Evolutionary conservation across 768 basidiomycete genomes (phyloP), one percentile per base, ranked within the genome.

Genomic region (Tubosaeta sp.): DNA sequence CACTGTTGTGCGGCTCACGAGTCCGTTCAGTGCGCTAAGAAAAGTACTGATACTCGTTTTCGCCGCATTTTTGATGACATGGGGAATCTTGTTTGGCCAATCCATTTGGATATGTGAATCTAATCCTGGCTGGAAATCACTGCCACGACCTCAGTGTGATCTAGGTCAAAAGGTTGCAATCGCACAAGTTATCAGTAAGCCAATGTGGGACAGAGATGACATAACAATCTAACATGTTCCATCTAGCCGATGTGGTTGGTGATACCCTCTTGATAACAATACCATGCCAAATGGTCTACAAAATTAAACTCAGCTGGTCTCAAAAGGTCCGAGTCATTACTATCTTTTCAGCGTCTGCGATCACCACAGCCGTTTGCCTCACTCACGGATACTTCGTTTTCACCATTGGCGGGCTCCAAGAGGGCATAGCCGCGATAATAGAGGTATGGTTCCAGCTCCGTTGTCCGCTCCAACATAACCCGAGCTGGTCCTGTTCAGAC

Each of bases 321-420:
- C 49, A 50, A 18, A 50, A 50, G 16, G 45, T 50, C 21, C 42
- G 49, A 36, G 27, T 50, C 29, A 43, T 50, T 29, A 29, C 42
- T 5, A 45, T 50, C 42, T 50, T 50, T 38, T 50, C 49, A 27
- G 34, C 49, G 3, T 50, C 49, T 21, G 49, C 49, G n/a, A 50
- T 50, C 27, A 39, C 49, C 16, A 51, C 49, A 5, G 6, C 31
- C 9, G 49, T 51, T 30, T 46, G 45, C 34, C 31, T 46, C n/a
- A 14, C 22, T 1, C 45, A 46, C 5, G 14, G 34, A 36, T 46
- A 47, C n/a, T 52, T 47, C 19, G 51, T 52, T 9, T 14, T 52
- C 12, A 46, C 39, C 8, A 1, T 18, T 19, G 45, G 51, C 21
- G 39, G 39, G 19, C 31, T 47, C 9, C 32, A 24, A 12, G 51